These are phyloP conservation scores for Aphanocladium album DNA, from an alignment of 2,329 filamentous ascomycete species.

Conservation along the genomic window DNA sequence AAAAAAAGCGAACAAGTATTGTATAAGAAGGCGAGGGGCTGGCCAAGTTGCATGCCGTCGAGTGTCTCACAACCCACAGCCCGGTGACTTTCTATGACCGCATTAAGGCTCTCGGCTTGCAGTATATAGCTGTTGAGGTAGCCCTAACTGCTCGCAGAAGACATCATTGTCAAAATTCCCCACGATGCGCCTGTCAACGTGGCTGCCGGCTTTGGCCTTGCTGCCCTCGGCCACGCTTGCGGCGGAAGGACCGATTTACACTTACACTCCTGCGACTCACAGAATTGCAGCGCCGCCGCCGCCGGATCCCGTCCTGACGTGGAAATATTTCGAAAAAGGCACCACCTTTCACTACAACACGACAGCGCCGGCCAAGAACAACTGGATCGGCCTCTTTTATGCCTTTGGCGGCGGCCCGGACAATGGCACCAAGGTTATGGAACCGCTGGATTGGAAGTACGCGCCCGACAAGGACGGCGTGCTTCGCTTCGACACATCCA, in stretches of 20 bases:
- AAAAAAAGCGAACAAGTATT: not conserved
- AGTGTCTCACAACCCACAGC: not conserved
- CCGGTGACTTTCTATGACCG: not conserved
- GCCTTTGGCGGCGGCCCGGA: conserved; percentile 30
- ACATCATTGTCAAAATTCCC: no score
- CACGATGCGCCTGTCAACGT: not conserved
- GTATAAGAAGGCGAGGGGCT: not conserved
- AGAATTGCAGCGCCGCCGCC: not conserved
- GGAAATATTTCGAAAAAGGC: not conserved
- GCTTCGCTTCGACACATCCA: conserved; percentile 21
- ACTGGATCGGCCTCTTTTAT: conserved; percentile 36
- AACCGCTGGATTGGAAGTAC: conserved; percentile 30
- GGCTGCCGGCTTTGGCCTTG: not conserved
- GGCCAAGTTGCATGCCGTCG: not conserved
- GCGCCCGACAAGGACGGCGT: conserved; percentile 24
- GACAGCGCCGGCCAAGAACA: conserved; percentile 21
- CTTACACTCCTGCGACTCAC: not conserved
- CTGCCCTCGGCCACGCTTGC: not conserved
- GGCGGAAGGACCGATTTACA: not conserved
- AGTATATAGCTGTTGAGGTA: not conserved
- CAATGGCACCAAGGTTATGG: conserved; percentile 23
- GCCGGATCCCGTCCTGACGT: not conserved
- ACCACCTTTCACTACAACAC: conserved; percentile 34
- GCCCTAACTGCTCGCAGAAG: no score
- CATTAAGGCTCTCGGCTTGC: not conserved